Conservation (phyloP, 805 yeast species). For the Ogataea saltuana region DNA sequence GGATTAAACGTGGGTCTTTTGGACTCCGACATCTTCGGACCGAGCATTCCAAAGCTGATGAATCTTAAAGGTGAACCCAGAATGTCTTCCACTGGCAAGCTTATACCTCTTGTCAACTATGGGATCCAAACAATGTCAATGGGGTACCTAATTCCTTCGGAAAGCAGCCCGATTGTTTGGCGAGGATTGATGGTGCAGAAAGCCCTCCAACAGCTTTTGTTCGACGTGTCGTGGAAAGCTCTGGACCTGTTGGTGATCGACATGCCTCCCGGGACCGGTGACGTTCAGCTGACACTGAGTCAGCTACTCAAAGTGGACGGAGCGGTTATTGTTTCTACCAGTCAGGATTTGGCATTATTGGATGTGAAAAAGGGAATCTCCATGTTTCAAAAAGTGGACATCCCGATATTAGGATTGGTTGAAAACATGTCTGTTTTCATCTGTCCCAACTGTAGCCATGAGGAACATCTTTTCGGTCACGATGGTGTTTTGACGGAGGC, state of each 20-base stretch:
- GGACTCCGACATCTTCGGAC: conserved; percentile 85
- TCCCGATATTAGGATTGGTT: conserved; percentile 74
- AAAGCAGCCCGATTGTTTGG: conserved; percentile 77
- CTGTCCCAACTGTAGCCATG: conserved; percentile 76
- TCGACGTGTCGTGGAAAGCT: conserved; percentile 73
- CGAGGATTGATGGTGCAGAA: conserved; percentile 86
- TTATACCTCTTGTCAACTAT: conserved; percentile 68
- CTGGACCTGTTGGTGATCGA: conserved; percentile 74
- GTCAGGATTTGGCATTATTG: conserved; percentile 79
- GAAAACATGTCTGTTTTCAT: conserved; percentile 79
- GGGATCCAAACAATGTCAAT: conserved; percentile 86
- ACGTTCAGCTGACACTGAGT: conserved; percentile 78
- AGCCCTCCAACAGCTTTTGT: conserved; percentile 79
- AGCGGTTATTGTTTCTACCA: conserved; percentile 80
- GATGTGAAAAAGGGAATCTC: conserved; percentile 81
- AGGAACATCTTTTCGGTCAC: conserved; percentile 71
- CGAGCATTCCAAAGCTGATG: conserved; percentile 74
- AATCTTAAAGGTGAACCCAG: conserved; percentile 71
- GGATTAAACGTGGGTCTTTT: conserved; percentile 66
- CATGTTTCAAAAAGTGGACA: conserved; percentile 70
- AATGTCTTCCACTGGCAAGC: conserved; percentile 48
- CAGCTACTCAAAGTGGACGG: conserved; percentile 78
- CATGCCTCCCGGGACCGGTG: conserved; percentile 94
- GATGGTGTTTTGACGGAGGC: conserved; percentile 59
- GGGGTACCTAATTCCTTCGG: conserved; percentile 73